Percentiles rank a stretch among this genome's conserved stretches.
These are phyloP conservation scores for Tetrahymena borealis DNA, from an alignment of 73 alveolate species.

Conservation along the genomic window DNA sequence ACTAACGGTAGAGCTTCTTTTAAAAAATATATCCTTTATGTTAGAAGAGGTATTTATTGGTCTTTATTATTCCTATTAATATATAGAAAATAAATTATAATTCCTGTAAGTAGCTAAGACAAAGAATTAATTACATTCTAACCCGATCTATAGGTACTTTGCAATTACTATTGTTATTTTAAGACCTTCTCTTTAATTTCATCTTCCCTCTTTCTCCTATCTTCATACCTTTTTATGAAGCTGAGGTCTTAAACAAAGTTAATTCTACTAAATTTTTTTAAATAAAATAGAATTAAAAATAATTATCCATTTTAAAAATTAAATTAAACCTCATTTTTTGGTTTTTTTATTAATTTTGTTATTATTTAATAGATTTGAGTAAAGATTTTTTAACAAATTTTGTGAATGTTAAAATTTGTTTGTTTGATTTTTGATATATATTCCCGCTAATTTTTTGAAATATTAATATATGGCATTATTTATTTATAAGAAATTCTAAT, in stretches of 20 bases:
- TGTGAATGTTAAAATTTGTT: neutral
- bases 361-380: neutral
- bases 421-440: neutral
- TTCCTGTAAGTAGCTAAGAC: neutral
- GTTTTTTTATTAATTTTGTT: neutral
- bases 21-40: neutral
- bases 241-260: neutral
- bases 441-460: conserved; percentile 1
- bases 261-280: neutral
- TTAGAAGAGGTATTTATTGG: neutral
- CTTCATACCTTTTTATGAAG: neutral
- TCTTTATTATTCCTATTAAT: neutral
- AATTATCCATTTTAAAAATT: neutral
- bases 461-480: too few species aligned
- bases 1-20: neutral
- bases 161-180: neutral
- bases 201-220: neutral
- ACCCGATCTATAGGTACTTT: neutral
- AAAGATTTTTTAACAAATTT: neutral
- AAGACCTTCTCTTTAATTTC: neutral
- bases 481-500: too few species aligned
- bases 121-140: neutral
- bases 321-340: neutral
- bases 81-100: neutral
- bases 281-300: neutral